Base-by-base conservation (phyloP, 192 early-diverging fungal genomes). In the Backusella circina region DNA sequence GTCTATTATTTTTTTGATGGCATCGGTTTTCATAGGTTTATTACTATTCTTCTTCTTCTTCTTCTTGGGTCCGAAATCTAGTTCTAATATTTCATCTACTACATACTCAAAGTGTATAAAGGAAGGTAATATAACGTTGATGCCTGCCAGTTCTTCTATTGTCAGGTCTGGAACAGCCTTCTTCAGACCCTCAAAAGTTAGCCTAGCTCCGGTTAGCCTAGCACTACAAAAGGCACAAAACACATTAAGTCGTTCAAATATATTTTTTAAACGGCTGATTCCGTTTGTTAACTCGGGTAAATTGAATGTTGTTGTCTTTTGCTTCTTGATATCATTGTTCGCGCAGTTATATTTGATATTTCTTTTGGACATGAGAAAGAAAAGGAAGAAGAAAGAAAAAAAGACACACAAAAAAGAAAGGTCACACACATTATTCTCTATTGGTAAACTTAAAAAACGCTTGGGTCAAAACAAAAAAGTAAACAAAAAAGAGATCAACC, bases 181-280 rank as follows among this genome's bases (percentile, higher is more conserved):
- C 47, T 77, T 39, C n/a, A 81, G 16, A 21, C 23, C 65, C 4
- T 38, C 23, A 33, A 81, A 71, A 3, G 75, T 77, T 2, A 81
- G 32, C 30, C 54, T 61, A 32, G 68, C 35, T 21, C 31, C 16
- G 3, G 67, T 65, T 28, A 73, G 26, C 5, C 71, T 72, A 5
- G 75, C 75, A 21, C 67, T 66, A 16, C 71, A 81, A 38, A 81
- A 81, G 12, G 65, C 67, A 67, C 72, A 81, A 28, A 81, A 41
- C 0, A 73, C 54, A 30, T 73, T 77, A 3, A 81, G 37, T 1
- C n/a, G 28, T 10, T 50, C 35, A 61, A 77, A 81, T n/a, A 70
- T n/a, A 1, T 44, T 54, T 41, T 50, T 33, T 30, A 78, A 64
- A n/a, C 36, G 57, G 0, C 9, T 39, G 6, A 74, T 5, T 30